Evolutionary conservation across 2,329 filamentous ascomycete species (phyloP).

Genomic region (Phialophora macrospora): DNA sequence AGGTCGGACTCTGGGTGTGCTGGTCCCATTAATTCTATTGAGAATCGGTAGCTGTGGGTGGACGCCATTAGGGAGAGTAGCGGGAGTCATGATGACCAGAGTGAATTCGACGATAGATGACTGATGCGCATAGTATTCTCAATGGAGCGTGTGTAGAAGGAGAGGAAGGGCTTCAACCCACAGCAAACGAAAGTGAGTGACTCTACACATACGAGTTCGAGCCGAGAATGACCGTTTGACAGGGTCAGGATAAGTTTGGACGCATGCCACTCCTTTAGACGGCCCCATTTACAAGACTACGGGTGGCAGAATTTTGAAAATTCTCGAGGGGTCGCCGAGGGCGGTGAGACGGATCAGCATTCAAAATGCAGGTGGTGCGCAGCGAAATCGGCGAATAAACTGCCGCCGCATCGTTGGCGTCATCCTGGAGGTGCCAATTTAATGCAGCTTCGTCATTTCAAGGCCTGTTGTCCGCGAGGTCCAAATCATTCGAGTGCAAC

Average conservation of each 20-base stretch:
- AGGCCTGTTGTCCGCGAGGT: not conserved
- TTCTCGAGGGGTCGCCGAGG: conserved; percentile 10
- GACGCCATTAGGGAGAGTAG: conserved; percentile 37
- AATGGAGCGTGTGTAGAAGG: conserved; percentile 4
- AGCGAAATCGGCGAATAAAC: conserved; percentile 23
- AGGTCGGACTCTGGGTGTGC: conserved; percentile 21
- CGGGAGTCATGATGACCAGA: conserved; percentile 28
- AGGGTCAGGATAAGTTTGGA: conserved; percentile 1
- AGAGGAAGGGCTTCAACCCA: conserved; percentile 6
- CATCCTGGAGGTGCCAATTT: conserved; percentile 6
- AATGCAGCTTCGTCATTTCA: conserved; percentile 8
- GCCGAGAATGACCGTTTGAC: conserved; percentile 8
- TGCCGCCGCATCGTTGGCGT: conserved; percentile 13
- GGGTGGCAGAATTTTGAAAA: conserved; percentile 30
- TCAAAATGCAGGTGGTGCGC: not conserved
- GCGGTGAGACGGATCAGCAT: conserved; percentile 14
- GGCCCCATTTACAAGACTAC: conserved; percentile 9
- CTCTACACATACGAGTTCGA: conserved; percentile 2
- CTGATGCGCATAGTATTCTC: conserved; percentile 22
- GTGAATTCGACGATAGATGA: not conserved
- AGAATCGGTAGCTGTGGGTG: conserved; percentile 16
- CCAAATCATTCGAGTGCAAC: not conserved
- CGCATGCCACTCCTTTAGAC: not conserved
- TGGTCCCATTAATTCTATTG: conserved; percentile 26
- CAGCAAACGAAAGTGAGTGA: conserved; percentile 13